Evolutionary conservation across 352 stramenopile genomes (phyloP).

Genomic region (Pythium biforme): DNA sequence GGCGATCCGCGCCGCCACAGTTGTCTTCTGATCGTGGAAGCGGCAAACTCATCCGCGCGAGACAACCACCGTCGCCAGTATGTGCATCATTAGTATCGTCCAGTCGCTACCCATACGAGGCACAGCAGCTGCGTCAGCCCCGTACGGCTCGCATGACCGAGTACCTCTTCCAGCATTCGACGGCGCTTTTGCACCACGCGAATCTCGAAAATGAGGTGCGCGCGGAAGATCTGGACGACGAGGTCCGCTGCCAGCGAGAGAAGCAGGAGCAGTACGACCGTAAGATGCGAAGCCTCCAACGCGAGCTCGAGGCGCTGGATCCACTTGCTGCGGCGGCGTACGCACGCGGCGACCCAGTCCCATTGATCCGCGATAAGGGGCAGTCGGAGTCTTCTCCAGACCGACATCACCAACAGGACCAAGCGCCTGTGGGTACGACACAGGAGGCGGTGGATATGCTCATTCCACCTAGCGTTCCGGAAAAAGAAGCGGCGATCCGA

Average conservation of each 20-base stretch:
- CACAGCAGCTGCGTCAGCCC: background rate
- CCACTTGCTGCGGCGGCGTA: slow-evolving; percentile 9
- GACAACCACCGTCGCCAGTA: too few relatives aligned
- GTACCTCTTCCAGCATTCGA: slow-evolving; percentile 48
- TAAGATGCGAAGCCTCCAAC: slow-evolving; percentile 32
- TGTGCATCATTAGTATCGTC: background rate
- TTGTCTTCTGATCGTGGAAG: background rate
- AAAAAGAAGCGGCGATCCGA: slow-evolving; percentile 7
- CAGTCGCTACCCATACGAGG: too few relatives aligned
- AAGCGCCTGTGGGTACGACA: background rate
- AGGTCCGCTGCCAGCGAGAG: slow-evolving; percentile 28
- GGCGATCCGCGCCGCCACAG: background rate
- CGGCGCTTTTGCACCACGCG: slow-evolving; percentile 35
- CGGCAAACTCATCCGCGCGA: background rate
- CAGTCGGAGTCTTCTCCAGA: background rate
- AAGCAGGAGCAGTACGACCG: slow-evolving; percentile 44
- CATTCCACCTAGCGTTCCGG: slow-evolving; percentile 1
- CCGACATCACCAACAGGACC: background rate
- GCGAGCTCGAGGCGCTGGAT: slow-evolving; percentile 12
- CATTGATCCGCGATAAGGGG: background rate
- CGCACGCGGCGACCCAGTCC: slow-evolving; percentile 4
- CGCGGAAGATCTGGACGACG: slow-evolving; percentile 41
- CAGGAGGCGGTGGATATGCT: background rate
- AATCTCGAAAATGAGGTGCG: slow-evolving; percentile 49
- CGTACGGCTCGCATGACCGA: slow-evolving; percentile 26